Conservation (phyloP, 257 asterid species). For the Salvia rosmarinus region DNA sequence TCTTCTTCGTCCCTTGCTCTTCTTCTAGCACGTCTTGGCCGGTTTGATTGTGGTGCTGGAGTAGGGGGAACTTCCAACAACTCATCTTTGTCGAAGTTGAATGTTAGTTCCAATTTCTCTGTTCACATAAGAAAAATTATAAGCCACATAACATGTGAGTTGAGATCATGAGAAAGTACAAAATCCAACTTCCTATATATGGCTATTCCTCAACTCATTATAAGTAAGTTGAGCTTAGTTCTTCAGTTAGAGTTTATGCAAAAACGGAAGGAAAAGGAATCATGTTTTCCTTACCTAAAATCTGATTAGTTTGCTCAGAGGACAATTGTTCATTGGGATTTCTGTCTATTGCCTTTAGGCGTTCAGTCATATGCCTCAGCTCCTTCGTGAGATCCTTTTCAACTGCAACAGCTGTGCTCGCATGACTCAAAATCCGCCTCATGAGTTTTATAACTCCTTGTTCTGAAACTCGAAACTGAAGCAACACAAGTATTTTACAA, state of each 20-base stretch:
- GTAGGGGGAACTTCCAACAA: slow-evolving; percentile 63
- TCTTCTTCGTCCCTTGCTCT: slow-evolving; percentile 50
- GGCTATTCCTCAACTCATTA: neutral
- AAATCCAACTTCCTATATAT: neutral
- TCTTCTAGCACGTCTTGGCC: slow-evolving; percentile 56
- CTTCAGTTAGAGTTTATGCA: neutral
- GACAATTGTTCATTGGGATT: slow-evolving; percentile 60
- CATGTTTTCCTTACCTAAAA: slow-evolving; percentile 56
- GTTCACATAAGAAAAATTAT: neutral
- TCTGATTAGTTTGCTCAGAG: slow-evolving; percentile 52
- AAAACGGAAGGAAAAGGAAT: neutral
- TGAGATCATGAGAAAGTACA: neutral
- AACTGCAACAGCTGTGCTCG: slow-evolving; percentile 47
- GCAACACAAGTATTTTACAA: slow-evolving; percentile 66
- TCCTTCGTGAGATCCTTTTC: slow-evolving; percentile 79
- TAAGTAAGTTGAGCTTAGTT: neutral
- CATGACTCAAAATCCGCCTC: slow-evolving; percentile 60
- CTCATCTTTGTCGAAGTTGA: slow-evolving; percentile 50
- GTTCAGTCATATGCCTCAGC: slow-evolving; percentile 66
- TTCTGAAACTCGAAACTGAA: slow-evolving; percentile 69
- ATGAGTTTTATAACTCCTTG: slow-evolving; percentile 71
- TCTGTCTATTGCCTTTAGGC: slow-evolving; percentile 64
- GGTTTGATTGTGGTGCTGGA: slow-evolving; percentile 64
- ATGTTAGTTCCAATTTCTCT: slow-evolving; percentile 65
- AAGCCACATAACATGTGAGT: neutral